Percentiles rank a stretch among this genome's conserved stretches.
phyloP scores from a whole-genome alignment of 192 early-diverging fungal genomes.

The Phycomyces nitens region DNA sequence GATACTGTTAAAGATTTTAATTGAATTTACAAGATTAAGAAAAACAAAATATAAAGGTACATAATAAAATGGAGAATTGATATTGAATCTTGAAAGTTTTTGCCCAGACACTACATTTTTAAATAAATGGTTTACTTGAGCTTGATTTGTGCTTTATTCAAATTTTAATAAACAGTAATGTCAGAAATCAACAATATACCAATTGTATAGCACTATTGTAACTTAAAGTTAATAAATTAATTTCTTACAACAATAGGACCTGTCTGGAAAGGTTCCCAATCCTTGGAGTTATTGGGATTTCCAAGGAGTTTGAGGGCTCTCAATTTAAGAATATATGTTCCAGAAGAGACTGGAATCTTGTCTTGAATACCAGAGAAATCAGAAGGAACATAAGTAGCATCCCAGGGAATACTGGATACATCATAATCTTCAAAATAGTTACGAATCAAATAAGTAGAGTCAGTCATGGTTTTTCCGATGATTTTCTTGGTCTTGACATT shows the following conservation, averaged over 20 bases:
- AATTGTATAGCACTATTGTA: no score
- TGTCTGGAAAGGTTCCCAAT: constrained; percentile 16
- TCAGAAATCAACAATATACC: no score
- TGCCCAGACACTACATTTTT: no score
- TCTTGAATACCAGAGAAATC: not conserved
- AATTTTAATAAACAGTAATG: no score
- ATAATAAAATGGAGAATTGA: no score
- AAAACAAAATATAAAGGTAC: no score
- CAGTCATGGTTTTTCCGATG: constrained; percentile 12
- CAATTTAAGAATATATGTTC: constrained; percentile 22
- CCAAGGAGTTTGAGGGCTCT: constrained; percentile 29
- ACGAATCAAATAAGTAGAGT: constrained; percentile 14
- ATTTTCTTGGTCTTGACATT: constrained; percentile 22
- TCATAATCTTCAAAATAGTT: constrained; percentile 17
- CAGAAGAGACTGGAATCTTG: constrained; percentile 13
- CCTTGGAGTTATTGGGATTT: constrained; percentile 23
- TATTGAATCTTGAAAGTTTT: no score
- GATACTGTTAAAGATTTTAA: no score
- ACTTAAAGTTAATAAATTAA: constrained; percentile 3
- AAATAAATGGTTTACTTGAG: no score
- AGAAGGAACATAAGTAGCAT: constrained; percentile 19
- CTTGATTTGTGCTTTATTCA: no score
- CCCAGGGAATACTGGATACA: constrained; percentile 8
- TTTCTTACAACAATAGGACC: constrained; percentile 24
- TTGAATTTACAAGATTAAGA: no score